Evolutionary conservation across 371 early-diverging fungal genomes (phyloP).

Genomic region (Apophysomyces ossiformis): DNA sequence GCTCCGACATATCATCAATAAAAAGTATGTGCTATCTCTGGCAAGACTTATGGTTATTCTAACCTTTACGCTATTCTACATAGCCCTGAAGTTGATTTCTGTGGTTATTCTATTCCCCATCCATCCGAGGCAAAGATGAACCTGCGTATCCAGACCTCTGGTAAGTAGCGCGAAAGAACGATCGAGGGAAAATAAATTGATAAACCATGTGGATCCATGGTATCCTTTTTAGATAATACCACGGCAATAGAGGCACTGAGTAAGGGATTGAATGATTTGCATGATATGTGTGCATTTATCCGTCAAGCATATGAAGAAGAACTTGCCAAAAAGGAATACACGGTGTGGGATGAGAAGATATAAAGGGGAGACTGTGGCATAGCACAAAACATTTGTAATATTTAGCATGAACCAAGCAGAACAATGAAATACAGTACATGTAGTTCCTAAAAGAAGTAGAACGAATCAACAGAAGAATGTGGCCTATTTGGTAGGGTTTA

Average conservation of each 20-base stretch:
- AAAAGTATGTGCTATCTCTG: conserved; percentile 67
- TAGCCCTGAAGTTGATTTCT: conserved; percentile 92
- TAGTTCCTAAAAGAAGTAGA: neutral
- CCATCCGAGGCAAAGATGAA: conserved; percentile 96
- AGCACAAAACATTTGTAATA: neutral
- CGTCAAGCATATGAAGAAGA: conserved; percentile 62
- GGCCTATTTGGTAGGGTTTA: too few relatives aligned
- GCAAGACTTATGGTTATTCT: too few relatives aligned
- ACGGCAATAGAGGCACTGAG: conserved; percentile 85
- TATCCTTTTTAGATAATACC: conserved; percentile 57
- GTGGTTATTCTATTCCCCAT: conserved; percentile 99
- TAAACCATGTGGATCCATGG: neutral
- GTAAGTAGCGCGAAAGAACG: conserved; percentile 29
- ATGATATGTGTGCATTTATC: conserved; percentile 72
- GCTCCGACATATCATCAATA: conserved; percentile 91
- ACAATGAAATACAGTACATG: neutral
- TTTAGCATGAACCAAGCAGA: conserved; percentile 9
- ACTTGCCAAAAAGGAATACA: conserved; percentile 46
- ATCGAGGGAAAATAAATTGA: neutral
- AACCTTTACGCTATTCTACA: neutral
- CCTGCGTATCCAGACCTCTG: conserved; percentile 94
- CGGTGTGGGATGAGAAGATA: conserved; percentile 29
- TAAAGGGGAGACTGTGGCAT: conserved; percentile 1
- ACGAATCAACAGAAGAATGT: too few relatives aligned
- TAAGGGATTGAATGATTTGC: conserved; percentile 86